Base-by-base conservation (phyloP, 345 rosid species). In the Nephelium lappaceum region DNA sequence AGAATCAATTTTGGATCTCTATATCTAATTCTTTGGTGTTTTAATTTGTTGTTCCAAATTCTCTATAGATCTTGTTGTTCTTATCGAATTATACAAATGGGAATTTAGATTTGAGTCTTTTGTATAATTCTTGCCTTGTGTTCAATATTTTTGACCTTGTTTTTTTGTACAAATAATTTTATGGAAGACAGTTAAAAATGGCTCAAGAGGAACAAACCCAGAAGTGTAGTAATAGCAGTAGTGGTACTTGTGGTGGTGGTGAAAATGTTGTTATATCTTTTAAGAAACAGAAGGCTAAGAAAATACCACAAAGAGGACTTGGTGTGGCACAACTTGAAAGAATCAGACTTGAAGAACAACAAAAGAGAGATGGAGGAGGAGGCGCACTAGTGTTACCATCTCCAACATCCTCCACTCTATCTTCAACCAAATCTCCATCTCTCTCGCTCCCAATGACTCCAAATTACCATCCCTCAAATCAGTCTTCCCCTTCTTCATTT, bases 291-390 rank as follows among this genome's bases (percentile, higher is more conserved):
- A 87, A 89, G 84, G 85, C 84, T 24, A 89, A 83, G 77, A 89
- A 81, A 55, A 84, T 85, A 8, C 92, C 95, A 25, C 91, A 91
- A 76, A 86, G 93, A 81, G 95, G 95, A 49, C 88, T 91, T 25
- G 95, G 95, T 77, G 93, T 88, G 62, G 93, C 95, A 9, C 93
- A 91, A 69, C 84, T 91, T 63, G 95, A 91, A 77, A 89, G 78
- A 79, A 89, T 91, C 72, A 86, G 93, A 61, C 58, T 91, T 2
- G 88, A 89, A 80, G 88, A 89, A 79, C 90, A 89, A 69, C 83
- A 81, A 60, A 81, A 79, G 85, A 87, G 81, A 75, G 81, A 84
- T 79, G 80, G 76, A 11, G 75, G 27, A 25, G 36, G 36, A 31
- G 36, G 36, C 36, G 82, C 14, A 10, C 60, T 25, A 31, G 72